Evolutionary conservation across 2,329 filamentous ascomycete genomes (phyloP).

Genomic region (Colletotrichum sp.): DNA sequence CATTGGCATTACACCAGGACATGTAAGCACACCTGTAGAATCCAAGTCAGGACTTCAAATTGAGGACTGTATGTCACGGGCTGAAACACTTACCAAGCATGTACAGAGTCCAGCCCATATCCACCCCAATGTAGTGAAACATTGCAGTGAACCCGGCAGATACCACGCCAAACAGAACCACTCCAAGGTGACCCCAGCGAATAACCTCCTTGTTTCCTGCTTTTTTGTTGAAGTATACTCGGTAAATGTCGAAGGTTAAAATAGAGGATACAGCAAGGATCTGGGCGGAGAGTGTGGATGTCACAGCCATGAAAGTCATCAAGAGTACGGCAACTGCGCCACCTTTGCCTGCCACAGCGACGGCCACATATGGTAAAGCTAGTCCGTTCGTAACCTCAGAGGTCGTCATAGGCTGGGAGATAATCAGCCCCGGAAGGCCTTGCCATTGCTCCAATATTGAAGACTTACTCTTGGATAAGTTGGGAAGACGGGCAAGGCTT

Average conservation of each 20-base stretch:
- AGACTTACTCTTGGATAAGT: constrained; percentile 48
- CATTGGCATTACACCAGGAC: not conserved
- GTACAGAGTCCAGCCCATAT: constrained; percentile 59
- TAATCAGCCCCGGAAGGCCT: not conserved
- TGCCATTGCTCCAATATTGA: not conserved
- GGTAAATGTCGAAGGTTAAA: constrained; percentile 58
- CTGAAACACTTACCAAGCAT: constrained; percentile 60
- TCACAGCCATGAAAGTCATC: constrained; percentile 80
- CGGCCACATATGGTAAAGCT: constrained; percentile 72
- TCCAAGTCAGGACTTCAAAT: not conserved
- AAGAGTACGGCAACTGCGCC: constrained; percentile 72
- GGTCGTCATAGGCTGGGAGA: constrained; percentile 50
- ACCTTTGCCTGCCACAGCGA: constrained; percentile 72
- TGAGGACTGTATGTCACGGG: constrained; percentile 14
- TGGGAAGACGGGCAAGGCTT: constrained; percentile 53
- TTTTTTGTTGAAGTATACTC: constrained; percentile 49
- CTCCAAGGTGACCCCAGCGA: constrained; percentile 55
- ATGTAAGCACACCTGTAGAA: not conserved
- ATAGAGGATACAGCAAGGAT: constrained; percentile 59
- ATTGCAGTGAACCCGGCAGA: constrained; percentile 56
- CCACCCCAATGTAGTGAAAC: constrained; percentile 57
- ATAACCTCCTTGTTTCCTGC: constrained; percentile 55
- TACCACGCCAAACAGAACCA: constrained; percentile 56
- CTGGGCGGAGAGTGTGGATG: constrained; percentile 57
- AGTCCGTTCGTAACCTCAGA: constrained; percentile 71